These are phyloP conservation scores for Lathyrus aphaca DNA, from an alignment of 306 rosid genomes.

Conservation along the genomic window DNA sequence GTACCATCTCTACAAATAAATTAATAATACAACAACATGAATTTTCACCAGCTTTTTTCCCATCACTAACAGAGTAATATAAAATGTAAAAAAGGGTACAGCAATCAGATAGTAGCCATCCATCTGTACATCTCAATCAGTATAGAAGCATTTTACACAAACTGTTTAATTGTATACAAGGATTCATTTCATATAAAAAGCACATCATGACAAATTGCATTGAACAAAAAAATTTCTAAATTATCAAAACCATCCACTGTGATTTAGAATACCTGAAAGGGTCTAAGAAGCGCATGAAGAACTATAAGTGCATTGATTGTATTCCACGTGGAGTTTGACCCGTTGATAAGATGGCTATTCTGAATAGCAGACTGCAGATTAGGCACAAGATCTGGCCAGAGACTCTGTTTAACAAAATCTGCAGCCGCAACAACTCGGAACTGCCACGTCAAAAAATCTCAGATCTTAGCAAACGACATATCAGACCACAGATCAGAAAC, in stretches of 20 bases:
- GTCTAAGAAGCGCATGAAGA: constrained; percentile 81
- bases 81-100: neutral
- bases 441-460: constrained; percentile 46
- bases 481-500: no score
- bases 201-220: neutral
- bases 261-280: constrained; percentile 68
- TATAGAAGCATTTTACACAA: neutral
- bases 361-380: constrained; percentile 68
- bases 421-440: constrained; percentile 59
- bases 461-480: constrained; percentile 1
- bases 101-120: neutral
- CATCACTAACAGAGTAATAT: neutral
- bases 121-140: neutral
- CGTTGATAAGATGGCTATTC: constrained; percentile 59
- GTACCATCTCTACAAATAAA: neutral
- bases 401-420: constrained; percentile 70
- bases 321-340: constrained; percentile 53
- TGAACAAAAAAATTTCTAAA: neutral
- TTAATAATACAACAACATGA: neutral
- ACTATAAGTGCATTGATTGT: constrained; percentile 61
- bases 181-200: constrained; percentile 5
- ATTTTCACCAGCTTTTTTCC: neutral
- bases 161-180: neutral
- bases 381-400: constrained; percentile 79
- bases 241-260: neutral